Evolutionary conservation across 345 rosid species (phyloP), one percentile per base, ranked within the genome.

Genomic region (Aquilaria sinensis): DNA sequence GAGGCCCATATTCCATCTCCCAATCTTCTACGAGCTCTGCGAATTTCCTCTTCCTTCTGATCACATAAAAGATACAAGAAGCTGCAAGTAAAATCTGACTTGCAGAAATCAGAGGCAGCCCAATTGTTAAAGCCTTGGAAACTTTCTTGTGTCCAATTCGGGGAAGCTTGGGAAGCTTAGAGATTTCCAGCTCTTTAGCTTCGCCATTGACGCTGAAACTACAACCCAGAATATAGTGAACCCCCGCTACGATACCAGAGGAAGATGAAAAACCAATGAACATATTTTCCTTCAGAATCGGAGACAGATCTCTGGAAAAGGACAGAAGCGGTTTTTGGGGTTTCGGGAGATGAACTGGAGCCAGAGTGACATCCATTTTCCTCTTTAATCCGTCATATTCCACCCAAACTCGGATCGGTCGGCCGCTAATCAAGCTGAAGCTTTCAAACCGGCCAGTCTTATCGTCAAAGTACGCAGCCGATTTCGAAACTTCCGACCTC

Each of bases 261-360:
- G 98, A 66, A 0, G 96, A 80, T 0, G 98, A 87, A 79, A 92
- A 92, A 29, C 98, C 96, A 12, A 75, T 80, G 57, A 75, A 89
- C 85, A 84, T 85, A 23, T 41, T 53, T 10, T 77, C 81, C 3
- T 12, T 37, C 34, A 62, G 65, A 48, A 55, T 0, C 1, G 5
- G 1, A 2, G 80, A 33, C 2, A 84, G 75, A 57, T 77, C 47
- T 5, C 56, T 5, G 9, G 0, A 0, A 0, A 0, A 1, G 2
- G 77, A 51, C 23, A 87, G 53, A 23, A 92, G 67, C 1, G 98
- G 90, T 31, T 2, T n/a, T 0, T 0, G 37, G 0, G 93, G 93
- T 72, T 76, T 89, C 9, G 0, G 7, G n/a, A 0, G 0, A 0
- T 34, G 0, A 11, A 77, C 41, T 2, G 98, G 89, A 49, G 72